Evolutionary conservation across 2,329 filamentous ascomycete genomes (phyloP).

Genomic region (Fusarium sp.): DNA sequence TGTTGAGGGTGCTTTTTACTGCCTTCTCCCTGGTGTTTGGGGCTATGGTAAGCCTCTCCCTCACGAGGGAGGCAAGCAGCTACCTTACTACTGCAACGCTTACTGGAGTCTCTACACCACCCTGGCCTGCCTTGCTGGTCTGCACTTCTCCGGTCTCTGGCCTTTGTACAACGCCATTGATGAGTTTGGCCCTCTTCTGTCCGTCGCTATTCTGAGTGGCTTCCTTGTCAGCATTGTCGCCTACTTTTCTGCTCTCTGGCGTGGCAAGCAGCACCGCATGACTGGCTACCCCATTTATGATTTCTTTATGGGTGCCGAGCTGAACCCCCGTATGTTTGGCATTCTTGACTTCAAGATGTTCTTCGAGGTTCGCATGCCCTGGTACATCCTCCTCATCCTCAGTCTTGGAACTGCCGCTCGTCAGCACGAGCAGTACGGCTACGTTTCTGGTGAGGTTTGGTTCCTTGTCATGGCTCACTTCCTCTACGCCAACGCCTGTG

Average conservation of each 20-base stretch:
- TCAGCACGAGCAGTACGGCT: constrained; percentile 87
- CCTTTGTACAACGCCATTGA: constrained; percentile 92
- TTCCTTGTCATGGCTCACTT: constrained; percentile 92
- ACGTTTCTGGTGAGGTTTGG: constrained; percentile 83
- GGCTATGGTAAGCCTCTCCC: constrained; percentile 88
- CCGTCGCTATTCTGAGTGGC: constrained; percentile 90
- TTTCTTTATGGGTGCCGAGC: constrained; percentile 92
- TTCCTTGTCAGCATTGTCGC: constrained; percentile 85
- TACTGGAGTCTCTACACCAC: constrained; percentile 89
- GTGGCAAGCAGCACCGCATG: constrained; percentile 92
- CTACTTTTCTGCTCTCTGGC: constrained; percentile 83
- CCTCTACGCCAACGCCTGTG: constrained; percentile 91
- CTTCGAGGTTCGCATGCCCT: constrained; percentile 90
- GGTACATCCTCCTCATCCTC: constrained; percentile 88
- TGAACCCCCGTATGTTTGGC: constrained; percentile 88
- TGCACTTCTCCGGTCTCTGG: constrained; percentile 88
- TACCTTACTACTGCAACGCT: constrained; percentile 94
- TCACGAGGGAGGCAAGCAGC: constrained; percentile 83
- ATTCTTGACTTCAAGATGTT: constrained; percentile 97
- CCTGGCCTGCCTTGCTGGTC: constrained; percentile 72
- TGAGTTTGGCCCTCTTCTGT: constrained; percentile 93
- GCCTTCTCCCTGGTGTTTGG: constrained; percentile 86
- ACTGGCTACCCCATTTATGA: constrained; percentile 87
- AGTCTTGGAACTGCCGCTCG: constrained; percentile 80
- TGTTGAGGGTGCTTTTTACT: constrained; percentile 85